A percentile compares a stretch with the other conserved stretches of the same genome.
Evolutionary conservation across 2,329 filamentous ascomycete genomes (phyloP).

Genomic region (Calonectria pseudoreteaudii): DNA sequence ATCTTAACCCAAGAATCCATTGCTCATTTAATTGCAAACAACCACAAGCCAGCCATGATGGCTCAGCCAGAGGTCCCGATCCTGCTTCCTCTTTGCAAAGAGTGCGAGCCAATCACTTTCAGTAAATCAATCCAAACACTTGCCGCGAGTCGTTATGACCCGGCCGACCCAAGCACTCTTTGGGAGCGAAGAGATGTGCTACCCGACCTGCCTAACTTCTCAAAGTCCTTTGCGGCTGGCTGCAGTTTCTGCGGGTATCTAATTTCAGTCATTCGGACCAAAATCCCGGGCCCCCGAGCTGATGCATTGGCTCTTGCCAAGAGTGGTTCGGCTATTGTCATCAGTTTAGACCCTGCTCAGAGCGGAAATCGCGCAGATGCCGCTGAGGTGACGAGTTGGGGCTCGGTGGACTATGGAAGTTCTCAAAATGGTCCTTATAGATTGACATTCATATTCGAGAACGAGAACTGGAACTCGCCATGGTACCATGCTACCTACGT

Average conservation of each 20-base stretch:
- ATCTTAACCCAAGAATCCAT: too few species aligned
- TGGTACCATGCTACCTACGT: background rate
- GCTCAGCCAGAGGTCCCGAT: background rate
- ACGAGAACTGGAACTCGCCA: background rate
- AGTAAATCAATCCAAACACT: background rate
- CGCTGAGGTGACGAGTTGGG: background rate
- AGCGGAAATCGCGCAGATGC: background rate
- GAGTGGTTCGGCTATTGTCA: background rate
- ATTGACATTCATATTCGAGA: background rate
- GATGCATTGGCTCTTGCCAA: background rate
- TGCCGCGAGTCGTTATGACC: background rate
- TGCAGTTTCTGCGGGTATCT: conserved; percentile 3
- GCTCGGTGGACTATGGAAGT: background rate
- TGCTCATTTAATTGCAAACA: too few species aligned
- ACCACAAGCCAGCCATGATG: too few species aligned
- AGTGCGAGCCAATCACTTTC: background rate
- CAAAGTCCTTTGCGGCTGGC: background rate
- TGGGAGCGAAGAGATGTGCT: background rate
- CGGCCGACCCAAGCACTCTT: background rate
- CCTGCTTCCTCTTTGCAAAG: background rate
- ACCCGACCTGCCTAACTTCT: background rate
- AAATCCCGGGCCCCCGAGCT: background rate
- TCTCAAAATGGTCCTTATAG: background rate
- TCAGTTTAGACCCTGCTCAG: background rate
- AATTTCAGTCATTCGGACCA: background rate